These are phyloP conservation scores for Choanephora cucurbitarum DNA, from an alignment of 371 early-diverging fungal genomes.

Conservation along the genomic window DNA sequence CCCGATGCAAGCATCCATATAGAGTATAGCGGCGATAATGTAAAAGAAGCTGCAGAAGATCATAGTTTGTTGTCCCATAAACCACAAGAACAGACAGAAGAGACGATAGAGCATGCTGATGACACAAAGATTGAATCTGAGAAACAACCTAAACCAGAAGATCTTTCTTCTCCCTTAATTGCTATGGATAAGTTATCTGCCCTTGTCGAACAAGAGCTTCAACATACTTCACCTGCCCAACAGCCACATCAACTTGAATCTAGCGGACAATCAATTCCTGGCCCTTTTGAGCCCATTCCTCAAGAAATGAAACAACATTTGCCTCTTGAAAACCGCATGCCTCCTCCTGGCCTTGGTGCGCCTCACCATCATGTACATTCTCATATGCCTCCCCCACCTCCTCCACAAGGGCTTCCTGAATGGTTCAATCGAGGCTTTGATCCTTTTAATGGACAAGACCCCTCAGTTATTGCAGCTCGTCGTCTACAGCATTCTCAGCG, in stretches of 20 bases:
- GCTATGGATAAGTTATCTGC: constrained; percentile 38
- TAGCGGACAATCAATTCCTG: neutral
- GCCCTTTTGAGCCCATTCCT: neutral
- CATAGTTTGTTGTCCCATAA: neutral
- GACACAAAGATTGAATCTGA: neutral
- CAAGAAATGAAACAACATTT: constrained; percentile 8
- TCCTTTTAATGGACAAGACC: constrained; percentile 49
- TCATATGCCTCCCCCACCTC: constrained; percentile 19
- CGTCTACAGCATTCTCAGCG: constrained; percentile 55
- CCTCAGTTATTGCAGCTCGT: constrained; percentile 41
- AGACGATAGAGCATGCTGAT: neutral
- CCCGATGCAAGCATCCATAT: constrained; percentile 11
- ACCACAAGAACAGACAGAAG: neutral
- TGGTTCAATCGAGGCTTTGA: constrained; percentile 45
- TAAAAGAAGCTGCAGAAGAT: constrained; percentile 7
- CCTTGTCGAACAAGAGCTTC: constrained; percentile 31
- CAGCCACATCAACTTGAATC: constrained; percentile 13
- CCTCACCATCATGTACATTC: neutral
- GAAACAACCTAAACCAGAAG: neutral
- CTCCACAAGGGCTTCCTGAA: constrained; percentile 22
- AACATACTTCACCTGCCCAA: constrained; percentile 17
- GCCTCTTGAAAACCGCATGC: constrained; percentile 19
- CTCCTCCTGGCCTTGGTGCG: constrained; percentile 17
- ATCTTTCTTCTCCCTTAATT: constrained; percentile 26
- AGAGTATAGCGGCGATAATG: constrained; percentile 2